Base-by-base conservation (phyloP, 129 eudicot species). In the Pseudognaphalium luteoalbum region DNA sequence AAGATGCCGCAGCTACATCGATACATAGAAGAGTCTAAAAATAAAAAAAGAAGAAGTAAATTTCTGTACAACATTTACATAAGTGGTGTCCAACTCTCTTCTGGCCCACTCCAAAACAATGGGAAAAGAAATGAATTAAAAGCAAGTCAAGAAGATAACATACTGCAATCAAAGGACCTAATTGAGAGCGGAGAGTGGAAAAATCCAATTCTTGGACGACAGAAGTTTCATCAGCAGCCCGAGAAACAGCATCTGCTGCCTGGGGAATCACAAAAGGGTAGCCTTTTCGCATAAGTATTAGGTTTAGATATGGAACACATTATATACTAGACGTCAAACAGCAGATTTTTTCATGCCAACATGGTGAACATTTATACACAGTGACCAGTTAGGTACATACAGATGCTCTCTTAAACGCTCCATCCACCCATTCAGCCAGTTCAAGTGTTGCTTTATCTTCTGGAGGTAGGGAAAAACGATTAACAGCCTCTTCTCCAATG, bases 361-460 rank as follows among this genome's bases (percentile, higher is more conserved):
- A 9, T 59, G 22, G 65, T 35, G 73, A 16, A 15, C 21, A 59
- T 68, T 39, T 62, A 73, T 73, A 42, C 29, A 81, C 28, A 63
- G 63, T 83, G 66, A 69, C 21, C 54, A 72, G 78, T 70, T 81
- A 78, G 80, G 76, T 69, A 37, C 94, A 74, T 93, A 93, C 99
- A 83, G 99, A 91, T 76, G 93, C 96, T 84, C 66, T 87, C 79
- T 79, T 84, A 85, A 87, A 94, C 75, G 99, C 97, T 64, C 87
- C 89, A 81, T 91, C 99, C 41, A 94, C 99, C 99, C 99, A 94
- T 78, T 94, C 99, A 83, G 96, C 86, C 68, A 94, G 81, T 78
- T 90, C 90, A 70, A 94, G 92, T 30, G 93, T 94, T 33, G 99
- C 99, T 89, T 88, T 94, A 83, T 94, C 99, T 89, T 94, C 99